These are phyloP conservation scores for Aspergillus neoniger DNA, from an alignment of 2,329 filamentous ascomycete species.

Conservation along the genomic window DNA sequence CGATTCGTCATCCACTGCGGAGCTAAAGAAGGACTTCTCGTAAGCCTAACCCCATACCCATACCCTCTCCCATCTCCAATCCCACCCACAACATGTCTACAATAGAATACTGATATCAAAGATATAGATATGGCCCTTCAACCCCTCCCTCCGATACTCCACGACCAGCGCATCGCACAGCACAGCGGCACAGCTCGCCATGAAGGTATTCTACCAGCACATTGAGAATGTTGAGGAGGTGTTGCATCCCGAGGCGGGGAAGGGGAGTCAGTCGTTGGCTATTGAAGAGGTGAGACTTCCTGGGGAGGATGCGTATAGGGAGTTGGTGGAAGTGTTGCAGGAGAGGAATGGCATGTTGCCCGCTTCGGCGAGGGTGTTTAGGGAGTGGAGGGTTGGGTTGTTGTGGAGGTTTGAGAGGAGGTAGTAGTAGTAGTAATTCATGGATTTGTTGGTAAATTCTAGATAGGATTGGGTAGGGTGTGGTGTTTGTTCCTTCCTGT, in stretches of 20 bases:
- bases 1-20: slow-evolving; percentile 55
- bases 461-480: too few species aligned
- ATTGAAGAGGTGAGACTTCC: slow-evolving; percentile 53
- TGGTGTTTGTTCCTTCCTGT: slow-evolving; percentile 1
- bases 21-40: slow-evolving; percentile 38
- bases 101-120: neutral
- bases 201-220: slow-evolving; percentile 59
- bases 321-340: slow-evolving; percentile 39
- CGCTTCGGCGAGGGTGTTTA: slow-evolving; percentile 51
- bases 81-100: too few species aligned
- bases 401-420: slow-evolving; percentile 48
- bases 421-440: neutral
- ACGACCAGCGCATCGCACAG: slow-evolving; percentile 40
- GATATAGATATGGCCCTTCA: slow-evolving; percentile 60
- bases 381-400: slow-evolving; percentile 58
- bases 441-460: too few species aligned
- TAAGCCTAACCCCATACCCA: slow-evolving; percentile 23
- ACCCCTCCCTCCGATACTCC: slow-evolving; percentile 60
- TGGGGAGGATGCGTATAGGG: slow-evolving; percentile 35
- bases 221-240: slow-evolving; percentile 34
- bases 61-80: neutral
- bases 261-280: slow-evolving; percentile 43
- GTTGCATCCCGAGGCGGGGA: slow-evolving; percentile 39
- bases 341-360: slow-evolving; percentile 51
- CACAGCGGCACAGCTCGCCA: slow-evolving; percentile 48